Evolutionary conservation across 345 rosid genomes (phyloP).

Genomic region (Rhodamnia rubescens): DNA sequence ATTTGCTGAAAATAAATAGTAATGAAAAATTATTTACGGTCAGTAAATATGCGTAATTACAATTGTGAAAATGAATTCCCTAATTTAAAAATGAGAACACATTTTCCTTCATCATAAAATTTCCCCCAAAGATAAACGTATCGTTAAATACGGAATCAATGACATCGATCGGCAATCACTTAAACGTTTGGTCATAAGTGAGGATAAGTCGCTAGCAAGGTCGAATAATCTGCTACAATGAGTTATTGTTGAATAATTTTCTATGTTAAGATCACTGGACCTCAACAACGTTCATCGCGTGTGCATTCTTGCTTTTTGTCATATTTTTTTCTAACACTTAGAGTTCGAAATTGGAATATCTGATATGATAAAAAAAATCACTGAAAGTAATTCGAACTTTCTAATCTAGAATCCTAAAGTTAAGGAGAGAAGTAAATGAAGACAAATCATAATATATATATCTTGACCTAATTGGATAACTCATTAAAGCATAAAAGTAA

Average conservation of each 20-base stretch:
- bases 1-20: neutral
- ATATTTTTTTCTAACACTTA: neutral
- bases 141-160: neutral
- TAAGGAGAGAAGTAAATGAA: neutral
- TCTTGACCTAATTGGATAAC: neutral
- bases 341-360: neutral
- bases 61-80: neutral
- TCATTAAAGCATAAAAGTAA: neutral
- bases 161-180: neutral
- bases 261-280: neutral
- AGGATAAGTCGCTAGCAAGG: neutral
- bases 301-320: neutral
- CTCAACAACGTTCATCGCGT: neutral
- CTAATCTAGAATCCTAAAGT: neutral
- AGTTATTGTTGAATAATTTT: neutral
- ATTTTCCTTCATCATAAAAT: neutral
- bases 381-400: neutral
- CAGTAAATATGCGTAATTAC: fast-evolving
- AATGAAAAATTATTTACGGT: fast-evolving
- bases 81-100: neutral
- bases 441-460: neutral
- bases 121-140: fast-evolving
- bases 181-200: neutral
- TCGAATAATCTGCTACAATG: neutral
- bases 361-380: neutral